Base-by-base conservation (phyloP, 257 asterid species). In the Orobanche coerulescens region DNA sequence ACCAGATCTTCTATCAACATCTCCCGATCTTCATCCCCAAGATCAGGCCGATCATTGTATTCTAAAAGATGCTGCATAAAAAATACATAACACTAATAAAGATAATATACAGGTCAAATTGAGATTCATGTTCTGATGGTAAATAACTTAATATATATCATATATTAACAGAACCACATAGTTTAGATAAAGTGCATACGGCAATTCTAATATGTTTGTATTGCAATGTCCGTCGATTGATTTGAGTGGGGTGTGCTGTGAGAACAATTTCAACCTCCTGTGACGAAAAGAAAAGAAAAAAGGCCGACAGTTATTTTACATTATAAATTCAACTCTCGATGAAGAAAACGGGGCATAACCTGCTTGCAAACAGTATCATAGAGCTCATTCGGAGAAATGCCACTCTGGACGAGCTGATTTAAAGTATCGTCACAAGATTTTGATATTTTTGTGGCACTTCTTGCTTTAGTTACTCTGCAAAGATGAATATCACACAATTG, bases 191-290 rank as follows among this genome's bases (percentile, higher is more conserved):
- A 66, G 30, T 18, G 50, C 78, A 61, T 81, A 92, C 98, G 20
- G 95, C 95, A 71, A 92, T 84, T 78, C 92, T 86, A 30, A 88
- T 84, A 77, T 92, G 98, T 70, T 92, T 92, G 78, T 92, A 92
- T 67, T 92, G 98, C 75, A 92, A 71, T 16, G 98, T 88, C 52
- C 98, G 85, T 6, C 96, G 85, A 61, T 88, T 88, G 62, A 92
- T 92, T 73, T 92, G 98, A 2, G 98, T 92, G 42, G 98, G 98
- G 65, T 92, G 98, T 60, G 98, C 98, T 49, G 98, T 92, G 70
- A 92, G 95, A 68, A 92, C 98, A 81, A 92, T 88, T 84, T 86
- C 98, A 71, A 92, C 95, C 65, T 68, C 95, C 98, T 92, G 86
- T 46, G 47, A 44, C 0, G 36, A 64, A 39, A 71, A 34, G 24